These are phyloP conservation scores for Camellia sinensis DNA, from an alignment of 148 eudicot species.

Conservation along the genomic window DNA sequence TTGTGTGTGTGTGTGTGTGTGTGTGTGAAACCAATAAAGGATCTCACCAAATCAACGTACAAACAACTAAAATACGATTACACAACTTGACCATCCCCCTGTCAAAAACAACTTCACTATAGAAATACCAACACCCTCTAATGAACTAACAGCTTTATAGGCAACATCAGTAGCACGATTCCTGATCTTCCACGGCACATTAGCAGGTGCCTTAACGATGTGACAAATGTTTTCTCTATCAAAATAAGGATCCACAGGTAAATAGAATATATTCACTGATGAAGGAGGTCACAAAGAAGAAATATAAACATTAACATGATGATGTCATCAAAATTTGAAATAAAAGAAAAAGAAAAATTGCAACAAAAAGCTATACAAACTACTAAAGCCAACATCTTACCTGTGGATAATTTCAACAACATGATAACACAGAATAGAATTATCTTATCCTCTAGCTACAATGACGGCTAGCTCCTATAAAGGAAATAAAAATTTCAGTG, in stretches of 20 bases:
- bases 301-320: neutral
- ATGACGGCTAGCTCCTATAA: constrained; percentile 85
- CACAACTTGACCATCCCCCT: constrained; percentile 66
- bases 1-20: too few relatives aligned
- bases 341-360: neutral
- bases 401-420: constrained; percentile 92
- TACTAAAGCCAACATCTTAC: constrained; percentile 30
- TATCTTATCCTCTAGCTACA: constrained; percentile 94
- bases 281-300: neutral
- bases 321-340: neutral
- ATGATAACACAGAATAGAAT: constrained; percentile 67
- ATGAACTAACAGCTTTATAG: constrained; percentile 71
- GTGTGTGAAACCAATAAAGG: too few relatives aligned
- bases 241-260: neutral
- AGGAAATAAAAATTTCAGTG: constrained; percentile 4
- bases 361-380: neutral
- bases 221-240: constrained; percentile 4
- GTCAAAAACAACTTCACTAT: constrained; percentile 93
- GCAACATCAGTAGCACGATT: constrained; percentile 85
- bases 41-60: too few relatives aligned
- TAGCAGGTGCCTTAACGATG: constrained; percentile 72
- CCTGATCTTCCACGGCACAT: constrained; percentile 70
- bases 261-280: neutral
- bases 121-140: constrained; percentile 97
- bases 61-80: neutral